Conservation (phyloP, 306 rosid species). For the Geum urbanum region DNA sequence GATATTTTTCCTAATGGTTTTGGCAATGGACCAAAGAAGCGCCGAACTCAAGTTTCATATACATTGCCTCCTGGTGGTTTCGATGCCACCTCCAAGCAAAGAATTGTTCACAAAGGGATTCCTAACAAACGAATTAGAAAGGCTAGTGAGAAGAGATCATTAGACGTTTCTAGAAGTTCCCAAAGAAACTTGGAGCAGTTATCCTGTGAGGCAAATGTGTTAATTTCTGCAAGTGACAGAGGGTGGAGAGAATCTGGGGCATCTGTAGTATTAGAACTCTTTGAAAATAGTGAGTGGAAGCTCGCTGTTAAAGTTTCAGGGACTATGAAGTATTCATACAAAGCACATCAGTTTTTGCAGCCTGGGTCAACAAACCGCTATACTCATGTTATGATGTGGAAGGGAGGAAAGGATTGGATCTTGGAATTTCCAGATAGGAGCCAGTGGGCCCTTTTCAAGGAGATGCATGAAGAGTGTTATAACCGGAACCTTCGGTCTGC, state of each 20-base stretch:
- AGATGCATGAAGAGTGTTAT: conserved; percentile 94
- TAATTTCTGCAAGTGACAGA: conserved; percentile 64
- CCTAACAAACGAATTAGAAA: conserved; percentile 75
- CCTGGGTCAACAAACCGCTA: conserved; percentile 93
- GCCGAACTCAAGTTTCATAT: conserved; percentile 89
- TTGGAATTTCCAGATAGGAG: conserved; percentile 90
- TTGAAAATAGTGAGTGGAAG: conserved; percentile 88
- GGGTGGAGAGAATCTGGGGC: conserved; percentile 95
- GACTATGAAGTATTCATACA: conserved; percentile 68
- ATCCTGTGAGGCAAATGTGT: conserved; percentile 71
- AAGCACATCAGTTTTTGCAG: conserved; percentile 95
- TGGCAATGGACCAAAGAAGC: conserved; percentile 79
- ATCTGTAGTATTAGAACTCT: conserved; percentile 59
- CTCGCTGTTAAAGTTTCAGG: conserved; percentile 81
- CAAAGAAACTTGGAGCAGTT: conserved; percentile 62
- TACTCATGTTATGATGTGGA: conserved; percentile 99
- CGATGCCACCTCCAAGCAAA: conserved; percentile 53
- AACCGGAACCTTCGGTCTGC: conserved; percentile 88
- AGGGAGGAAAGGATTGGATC: conserved; percentile 93
- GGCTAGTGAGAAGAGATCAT: conserved; percentile 70
- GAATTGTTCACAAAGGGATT: conserved; percentile 49
- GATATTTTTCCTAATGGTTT: conserved; percentile 60
- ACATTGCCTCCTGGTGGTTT: conserved; percentile 65
- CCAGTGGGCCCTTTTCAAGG: conserved; percentile 93
- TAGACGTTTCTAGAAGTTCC: conserved; percentile 49